A percentile compares a stretch with the other conserved stretches of the same genome.
Evolutionary conservation across 2,329 filamentous ascomycete genomes (phyloP).

Genomic region (Aspergillus fijiensis): DNA sequence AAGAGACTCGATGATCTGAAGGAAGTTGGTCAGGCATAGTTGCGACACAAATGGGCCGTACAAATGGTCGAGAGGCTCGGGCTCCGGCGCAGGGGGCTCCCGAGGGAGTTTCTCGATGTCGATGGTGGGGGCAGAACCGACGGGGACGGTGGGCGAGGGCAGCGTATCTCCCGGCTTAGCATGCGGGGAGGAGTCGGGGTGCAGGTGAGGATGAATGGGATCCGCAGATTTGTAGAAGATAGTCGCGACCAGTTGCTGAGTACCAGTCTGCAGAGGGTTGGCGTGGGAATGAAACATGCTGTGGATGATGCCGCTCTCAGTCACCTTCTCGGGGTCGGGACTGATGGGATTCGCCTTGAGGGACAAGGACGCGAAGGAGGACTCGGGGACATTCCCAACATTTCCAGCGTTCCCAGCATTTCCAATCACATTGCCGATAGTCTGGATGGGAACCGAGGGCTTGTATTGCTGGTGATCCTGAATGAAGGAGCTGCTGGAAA

Average conservation of each 20-base stretch:
- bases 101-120: constrained; percentile 55
- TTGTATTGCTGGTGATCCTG: constrained; percentile 52
- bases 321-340: constrained; percentile 42
- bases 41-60: constrained; percentile 57
- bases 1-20: constrained; percentile 51
- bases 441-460: constrained; percentile 36
- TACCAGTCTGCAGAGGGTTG: constrained; percentile 40
- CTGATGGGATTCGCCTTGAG: constrained; percentile 38
- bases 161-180: constrained; percentile 37
- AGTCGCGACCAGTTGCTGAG: constrained; percentile 48
- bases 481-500: constrained; percentile 47
- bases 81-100: constrained; percentile 55
- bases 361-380: constrained; percentile 25
- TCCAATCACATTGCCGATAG: constrained; percentile 39
- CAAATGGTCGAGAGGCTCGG: constrained; percentile 55
- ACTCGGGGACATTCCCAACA: constrained; percentile 29
- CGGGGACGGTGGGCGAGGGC: constrained; percentile 42
- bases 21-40: constrained; percentile 57
- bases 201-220: constrained; percentile 47
- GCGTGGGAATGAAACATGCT: constrained; percentile 47
- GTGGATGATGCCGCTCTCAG: constrained; percentile 48
- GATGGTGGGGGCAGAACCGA: constrained; percentile 51
- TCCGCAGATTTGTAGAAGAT: constrained; percentile 50
- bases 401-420: constrained; percentile 7
- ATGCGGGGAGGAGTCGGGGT: constrained; percentile 48